Conservation (phyloP, 1,284 basidiomycete species). For the Cutaneotrichosporon sp. region DNA sequence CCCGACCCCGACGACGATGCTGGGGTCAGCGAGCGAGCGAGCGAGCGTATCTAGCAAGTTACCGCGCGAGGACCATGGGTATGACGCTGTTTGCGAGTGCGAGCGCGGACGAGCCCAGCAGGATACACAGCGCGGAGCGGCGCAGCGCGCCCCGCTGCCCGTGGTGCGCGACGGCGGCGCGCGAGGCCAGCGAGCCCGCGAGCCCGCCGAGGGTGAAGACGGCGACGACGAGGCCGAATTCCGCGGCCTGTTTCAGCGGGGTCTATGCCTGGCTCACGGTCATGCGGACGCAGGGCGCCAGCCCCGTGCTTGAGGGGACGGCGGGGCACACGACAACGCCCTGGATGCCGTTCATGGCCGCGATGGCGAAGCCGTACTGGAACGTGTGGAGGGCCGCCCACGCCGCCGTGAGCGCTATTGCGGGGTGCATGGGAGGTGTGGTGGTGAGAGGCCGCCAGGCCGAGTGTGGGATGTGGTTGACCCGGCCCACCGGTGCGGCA, state of each 20-base stretch:
- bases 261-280: conserved; percentile 30
- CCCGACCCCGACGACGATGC: conserved; percentile 53
- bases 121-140: conserved; percentile 23
- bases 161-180: conserved; percentile 21
- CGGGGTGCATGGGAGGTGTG: background rate
- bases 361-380: conserved; percentile 47
- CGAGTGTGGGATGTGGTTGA: no score
- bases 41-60: conserved; percentile 30
- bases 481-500: no score
- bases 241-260: conserved; percentile 23
- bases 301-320: background rate
- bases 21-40: conserved; percentile 25
- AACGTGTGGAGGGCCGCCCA: conserved; percentile 46
- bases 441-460: background rate
- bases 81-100: conserved; percentile 28
- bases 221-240: conserved; percentile 53
- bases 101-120: conserved; percentile 31
- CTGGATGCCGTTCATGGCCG: conserved; percentile 46
- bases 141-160: conserved; percentile 37
- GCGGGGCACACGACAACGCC: conserved; percentile 35
- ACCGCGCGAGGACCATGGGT: conserved; percentile 38
- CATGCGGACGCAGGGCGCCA: conserved; percentile 35
- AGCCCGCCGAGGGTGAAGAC: conserved; percentile 57
- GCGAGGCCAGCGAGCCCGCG: conserved; percentile 39
- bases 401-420: conserved; percentile 26